A percentile compares a stretch with the other conserved stretches of the same genome.
phyloP scores from a whole-genome alignment of 2,329 filamentous ascomycete species.

The Aspergillus sp. region DNA sequence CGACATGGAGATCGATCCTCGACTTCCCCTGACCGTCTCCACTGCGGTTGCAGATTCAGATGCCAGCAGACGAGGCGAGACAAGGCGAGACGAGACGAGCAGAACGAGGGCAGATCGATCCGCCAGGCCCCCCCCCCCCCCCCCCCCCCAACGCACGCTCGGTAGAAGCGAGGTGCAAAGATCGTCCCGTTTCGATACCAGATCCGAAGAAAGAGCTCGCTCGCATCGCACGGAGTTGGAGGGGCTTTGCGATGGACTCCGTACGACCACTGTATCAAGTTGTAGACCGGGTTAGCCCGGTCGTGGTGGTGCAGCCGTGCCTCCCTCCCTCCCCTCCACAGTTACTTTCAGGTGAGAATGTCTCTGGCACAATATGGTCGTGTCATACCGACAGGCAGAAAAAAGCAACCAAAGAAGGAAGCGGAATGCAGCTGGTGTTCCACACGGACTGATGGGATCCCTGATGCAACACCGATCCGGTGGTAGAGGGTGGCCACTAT shows the following conservation, averaged over 20 bases:
- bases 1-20: background rate
- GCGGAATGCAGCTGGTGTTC: conserved; percentile 6
- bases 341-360: no score
- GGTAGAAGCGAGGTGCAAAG: background rate
- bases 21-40: conserved; percentile 1
- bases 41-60: background rate
- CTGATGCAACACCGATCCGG: conserved; percentile 18
- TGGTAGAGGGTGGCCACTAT: conserved; percentile 15
- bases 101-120: no score
- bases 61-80: background rate
- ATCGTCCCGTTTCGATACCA: background rate
- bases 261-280: background rate
- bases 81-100: no score
- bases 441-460: conserved; percentile 10
- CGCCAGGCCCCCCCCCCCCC: background rate
- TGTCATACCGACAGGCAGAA: background rate
- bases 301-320: no score
- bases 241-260: background rate
- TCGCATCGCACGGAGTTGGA: background rate
- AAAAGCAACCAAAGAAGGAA: conserved; percentile 9
- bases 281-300: conserved; percentile 8
- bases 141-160: background rate
- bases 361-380: conserved; percentile 9
- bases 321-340: no score
- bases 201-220: background rate